Conservation (phyloP, 352 stramenopile genomes). For the Globisporangium apiculatum region DNA sequence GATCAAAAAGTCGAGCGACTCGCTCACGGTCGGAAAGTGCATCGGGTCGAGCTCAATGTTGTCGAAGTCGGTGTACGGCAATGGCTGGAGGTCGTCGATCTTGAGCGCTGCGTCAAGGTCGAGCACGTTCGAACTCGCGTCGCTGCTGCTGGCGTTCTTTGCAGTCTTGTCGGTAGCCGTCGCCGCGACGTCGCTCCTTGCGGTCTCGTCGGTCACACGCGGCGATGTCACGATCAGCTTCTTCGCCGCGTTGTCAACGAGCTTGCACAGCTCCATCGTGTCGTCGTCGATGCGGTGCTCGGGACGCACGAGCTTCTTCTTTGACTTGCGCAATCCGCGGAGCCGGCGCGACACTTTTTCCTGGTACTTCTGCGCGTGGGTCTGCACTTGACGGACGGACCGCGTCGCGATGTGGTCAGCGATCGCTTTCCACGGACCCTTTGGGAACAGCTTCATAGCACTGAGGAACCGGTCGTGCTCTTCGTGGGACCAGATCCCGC, state of each 20-base stretch:
- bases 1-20: constrained; percentile 63
- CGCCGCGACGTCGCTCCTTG: not conserved
- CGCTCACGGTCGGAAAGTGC: constrained; percentile 46
- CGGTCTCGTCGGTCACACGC: constrained; percentile 7
- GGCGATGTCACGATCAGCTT: constrained; percentile 30
- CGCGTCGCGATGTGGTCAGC: constrained; percentile 64
- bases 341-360: constrained; percentile 63
- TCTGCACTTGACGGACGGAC: constrained; percentile 65
- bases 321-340: constrained; percentile 59
- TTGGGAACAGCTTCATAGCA: constrained; percentile 59
- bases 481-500: constrained; percentile 55
- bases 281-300: constrained; percentile 57
- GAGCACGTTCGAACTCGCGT: constrained; percentile 1
- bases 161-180: not conserved
- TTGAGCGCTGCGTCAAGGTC: constrained; percentile 20
- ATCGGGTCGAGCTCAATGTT: constrained; percentile 38
- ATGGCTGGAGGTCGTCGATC: constrained; percentile 28
- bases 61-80: constrained; percentile 40
- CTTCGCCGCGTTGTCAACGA: constrained; percentile 39
- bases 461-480: constrained; percentile 70
- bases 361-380: constrained; percentile 76
- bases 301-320: constrained; percentile 56
- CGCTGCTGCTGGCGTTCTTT: not conserved
- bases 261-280: constrained; percentile 50
- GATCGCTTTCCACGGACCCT: constrained; percentile 68